Conservation (phyloP, 140 eudicot genomes). For the Flaveria floridana region DNA sequence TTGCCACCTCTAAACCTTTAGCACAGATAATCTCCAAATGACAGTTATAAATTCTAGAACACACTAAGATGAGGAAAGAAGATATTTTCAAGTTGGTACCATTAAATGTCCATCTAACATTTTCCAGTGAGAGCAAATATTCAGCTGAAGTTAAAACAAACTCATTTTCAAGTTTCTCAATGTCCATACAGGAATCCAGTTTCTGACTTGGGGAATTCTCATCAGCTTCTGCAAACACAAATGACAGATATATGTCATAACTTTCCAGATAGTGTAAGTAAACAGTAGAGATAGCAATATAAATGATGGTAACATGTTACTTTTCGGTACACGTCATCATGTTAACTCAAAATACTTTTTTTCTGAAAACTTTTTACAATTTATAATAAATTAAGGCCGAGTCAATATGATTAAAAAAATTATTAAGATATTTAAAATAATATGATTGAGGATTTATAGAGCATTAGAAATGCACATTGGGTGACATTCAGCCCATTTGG, state of each 20-base stretch:
- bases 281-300: background rate
- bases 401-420: background rate
- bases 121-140: constrained; percentile 67
- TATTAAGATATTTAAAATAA: background rate
- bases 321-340: background rate
- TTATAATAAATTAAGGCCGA: background rate
- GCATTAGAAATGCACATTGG: background rate
- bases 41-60: constrained; percentile 4
- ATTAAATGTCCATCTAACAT: constrained; percentile 68
- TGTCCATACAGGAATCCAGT: constrained; percentile 50
- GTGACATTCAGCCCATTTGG: background rate
- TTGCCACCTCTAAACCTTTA: constrained; percentile 9
- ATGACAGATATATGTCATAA: constrained; percentile 10
- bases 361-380: background rate
- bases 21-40: constrained; percentile 6
- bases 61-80: constrained; percentile 11
- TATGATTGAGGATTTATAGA: background rate
- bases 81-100: constrained; percentile 44
- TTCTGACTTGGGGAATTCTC: constrained; percentile 46
- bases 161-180: constrained; percentile 86
- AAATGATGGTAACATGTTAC: background rate
- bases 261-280: background rate
- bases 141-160: constrained; percentile 90
- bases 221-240: constrained; percentile 46
- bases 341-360: background rate